Percentiles rank a stretch among this genome's conserved stretches.
phyloP scores from a whole-genome alignment of 225 moss, liverwort and hornwort species.

The Bryum argenteum region DNA sequence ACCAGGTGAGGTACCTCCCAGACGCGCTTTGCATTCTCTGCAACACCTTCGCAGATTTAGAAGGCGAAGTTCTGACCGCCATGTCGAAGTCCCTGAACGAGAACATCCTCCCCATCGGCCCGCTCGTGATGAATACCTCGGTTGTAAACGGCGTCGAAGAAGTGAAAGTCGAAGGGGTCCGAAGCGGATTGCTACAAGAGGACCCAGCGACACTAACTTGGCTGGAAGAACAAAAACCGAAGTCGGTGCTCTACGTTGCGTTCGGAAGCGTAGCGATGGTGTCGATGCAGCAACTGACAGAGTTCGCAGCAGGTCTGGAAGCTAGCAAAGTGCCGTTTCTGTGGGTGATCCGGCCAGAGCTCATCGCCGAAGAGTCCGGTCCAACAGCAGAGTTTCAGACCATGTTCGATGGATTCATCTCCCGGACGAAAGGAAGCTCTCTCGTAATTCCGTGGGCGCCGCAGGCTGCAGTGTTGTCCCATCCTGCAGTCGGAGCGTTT shows the following conservation, averaged over 20 bases:
- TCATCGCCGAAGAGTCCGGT: background rate
- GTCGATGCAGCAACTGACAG: constrained; percentile 25
- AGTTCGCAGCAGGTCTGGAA: constrained; percentile 31
- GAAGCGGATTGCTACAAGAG: constrained; percentile 26
- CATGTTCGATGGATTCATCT: constrained; percentile 1
- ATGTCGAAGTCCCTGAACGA: background rate
- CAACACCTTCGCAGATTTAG: constrained; percentile 30
- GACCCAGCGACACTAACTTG: constrained; percentile 27
- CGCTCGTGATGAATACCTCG: constrained; percentile 22
- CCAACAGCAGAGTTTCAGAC: background rate
- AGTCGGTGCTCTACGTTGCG: constrained; percentile 17
- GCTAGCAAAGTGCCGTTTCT: background rate
- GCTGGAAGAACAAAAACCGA: constrained; percentile 15
- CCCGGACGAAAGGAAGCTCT: constrained; percentile 20
- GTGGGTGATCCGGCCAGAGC: constrained; percentile 10
- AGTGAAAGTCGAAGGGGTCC: background rate
- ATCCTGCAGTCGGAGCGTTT: background rate
- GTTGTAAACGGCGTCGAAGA: background rate
- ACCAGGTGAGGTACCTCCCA: background rate
- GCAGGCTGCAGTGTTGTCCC: constrained; percentile 11
- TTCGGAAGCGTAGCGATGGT: constrained; percentile 17
- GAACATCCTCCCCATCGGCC: constrained; percentile 24
- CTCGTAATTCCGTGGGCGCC: constrained; percentile 22
- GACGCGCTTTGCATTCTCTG: constrained; percentile 27
- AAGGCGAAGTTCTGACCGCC: constrained; percentile 24